These are phyloP conservation scores for Aureobasidium sp. DNA, from an alignment of 2,329 filamentous ascomycete genomes.

Conservation along the genomic window DNA sequence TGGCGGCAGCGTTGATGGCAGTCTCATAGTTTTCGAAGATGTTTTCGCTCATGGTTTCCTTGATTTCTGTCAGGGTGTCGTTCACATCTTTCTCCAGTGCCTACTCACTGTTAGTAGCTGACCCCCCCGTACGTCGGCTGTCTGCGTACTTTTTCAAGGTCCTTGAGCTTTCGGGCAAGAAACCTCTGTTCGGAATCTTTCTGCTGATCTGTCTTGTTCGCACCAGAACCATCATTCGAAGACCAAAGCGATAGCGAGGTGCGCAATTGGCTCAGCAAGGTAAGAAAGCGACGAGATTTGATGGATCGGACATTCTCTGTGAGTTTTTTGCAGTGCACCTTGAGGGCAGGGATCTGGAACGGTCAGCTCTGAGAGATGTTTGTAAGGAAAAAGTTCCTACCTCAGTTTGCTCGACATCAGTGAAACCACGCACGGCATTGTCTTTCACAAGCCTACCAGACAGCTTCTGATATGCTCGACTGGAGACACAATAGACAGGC, in stretches of 20 bases:
- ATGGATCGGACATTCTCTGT: slow-evolving; percentile 42
- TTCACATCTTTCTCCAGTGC: slow-evolving; percentile 35
- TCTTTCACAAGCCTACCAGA: slow-evolving; percentile 47
- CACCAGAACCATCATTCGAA: slow-evolving; percentile 33
- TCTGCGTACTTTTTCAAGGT: slow-evolving; percentile 27
- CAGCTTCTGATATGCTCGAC: slow-evolving; percentile 54
- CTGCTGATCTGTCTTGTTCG: slow-evolving; percentile 34
- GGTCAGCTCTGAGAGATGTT: not conserved
- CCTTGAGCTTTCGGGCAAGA: slow-evolving; percentile 30
- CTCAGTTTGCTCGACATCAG: slow-evolving; percentile 44
- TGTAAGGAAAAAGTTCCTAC: not conserved
- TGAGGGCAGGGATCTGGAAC: slow-evolving; percentile 43
- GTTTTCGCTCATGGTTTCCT: slow-evolving; percentile 34
- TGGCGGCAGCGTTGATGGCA: slow-evolving; percentile 32
- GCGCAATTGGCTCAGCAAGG: slow-evolving; percentile 41
- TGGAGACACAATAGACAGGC: slow-evolving; percentile 57
- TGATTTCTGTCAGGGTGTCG: slow-evolving; percentile 32
- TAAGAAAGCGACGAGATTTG: slow-evolving; percentile 42
- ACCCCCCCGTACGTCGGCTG: not conserved
- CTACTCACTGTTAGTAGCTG: slow-evolving; percentile 10
- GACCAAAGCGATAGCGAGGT: slow-evolving; percentile 47
- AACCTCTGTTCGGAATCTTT: slow-evolving; percentile 30
- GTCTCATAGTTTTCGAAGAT: slow-evolving; percentile 38
- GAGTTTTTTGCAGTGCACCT: slow-evolving; percentile 49
- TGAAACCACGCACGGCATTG: slow-evolving; percentile 44